Base-by-base conservation (phyloP, 2,329 filamentous ascomycete genomes). In the Botrytis tulipae region DNA sequence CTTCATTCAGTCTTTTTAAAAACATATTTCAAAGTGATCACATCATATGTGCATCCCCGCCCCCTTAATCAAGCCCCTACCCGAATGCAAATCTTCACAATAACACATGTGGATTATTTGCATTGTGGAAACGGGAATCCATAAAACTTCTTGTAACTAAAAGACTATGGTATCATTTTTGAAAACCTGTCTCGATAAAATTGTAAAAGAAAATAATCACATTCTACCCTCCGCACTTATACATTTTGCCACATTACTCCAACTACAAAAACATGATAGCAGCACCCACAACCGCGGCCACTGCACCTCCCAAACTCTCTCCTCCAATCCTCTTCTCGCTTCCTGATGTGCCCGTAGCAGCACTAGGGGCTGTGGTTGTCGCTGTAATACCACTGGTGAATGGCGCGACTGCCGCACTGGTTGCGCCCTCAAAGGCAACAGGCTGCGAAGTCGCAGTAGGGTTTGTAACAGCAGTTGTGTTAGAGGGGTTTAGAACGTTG, bases 401-500 rank as follows among this genome's bases (percentile, higher is more conserved):
- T 1, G 81, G 82, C 9, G 77, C 74, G 12, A 77, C 73, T 2
- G 70, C 74, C 0, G 72, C 78, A 12, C 60, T 62, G 14, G 73
- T 77, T 9, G 81, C 79, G 25, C 74, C 77, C 0, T 79, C 77
- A 67, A 81, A 83, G 0, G 79, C 82, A 8, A 84, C 82, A 18
- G 78, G 76, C 57, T 84, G 82, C 6, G 80, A 82, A 37, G 77
- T 78, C 1, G 80, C 75, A 4, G 78, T 79, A 10, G 83, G 82
- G 65, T 86, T 81, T 0, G 85, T 85, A 29, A 76, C 74, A 4
- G 78, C 81, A 4, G 76, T 76, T 22, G 81, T 73, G 6, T 79
- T 82, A 54, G 84, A 79, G 1, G 84, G 85, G 78, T 85, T 87
- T 44, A 87, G 81, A 12, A 87, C 84, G 73, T 83, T 84, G 72